Conservation (phyloP, 768 basidiomycete species). For the Tylopilus rubrobrunneus region DNA sequence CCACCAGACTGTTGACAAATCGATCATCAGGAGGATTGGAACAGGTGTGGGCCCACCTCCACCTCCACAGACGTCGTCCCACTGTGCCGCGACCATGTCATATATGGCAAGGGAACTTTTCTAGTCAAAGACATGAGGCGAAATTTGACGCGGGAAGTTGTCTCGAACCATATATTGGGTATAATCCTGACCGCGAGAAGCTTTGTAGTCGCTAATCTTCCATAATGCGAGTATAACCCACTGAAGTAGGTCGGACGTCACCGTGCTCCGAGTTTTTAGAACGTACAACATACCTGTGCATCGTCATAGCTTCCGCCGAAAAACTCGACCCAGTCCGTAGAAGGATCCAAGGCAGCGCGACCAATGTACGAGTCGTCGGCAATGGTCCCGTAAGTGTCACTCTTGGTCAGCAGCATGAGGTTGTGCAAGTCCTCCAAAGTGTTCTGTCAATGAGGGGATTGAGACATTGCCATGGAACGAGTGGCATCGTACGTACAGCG, state of each 20-base stretch:
- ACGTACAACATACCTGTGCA: conserved; percentile 37
- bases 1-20: conserved; percentile 47
- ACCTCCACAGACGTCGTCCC: conserved; percentile 50
- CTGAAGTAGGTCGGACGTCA: conserved; percentile 24
- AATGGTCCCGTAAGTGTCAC: conserved; percentile 35
- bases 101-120: conserved; percentile 46
- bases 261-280: neutral
- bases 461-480: neutral
- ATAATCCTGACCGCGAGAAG: conserved; percentile 31
- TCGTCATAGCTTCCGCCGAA: conserved; percentile 52
- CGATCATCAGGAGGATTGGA: neutral
- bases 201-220: conserved; percentile 56
- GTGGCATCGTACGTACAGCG: conserved; percentile 34
- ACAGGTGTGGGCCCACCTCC: conserved; percentile 34
- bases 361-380: conserved; percentile 47
- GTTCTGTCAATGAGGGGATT: conserved; percentile 36
- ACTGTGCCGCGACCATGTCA: conserved; percentile 46
- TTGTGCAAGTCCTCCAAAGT: conserved; percentile 55
- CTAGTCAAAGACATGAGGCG: conserved; percentile 30
- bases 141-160: conserved; percentile 24
- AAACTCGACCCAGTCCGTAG: conserved; percentile 41
- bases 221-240: conserved; percentile 56
- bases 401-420: conserved; percentile 49
- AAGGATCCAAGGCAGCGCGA: conserved; percentile 35
- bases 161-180: conserved; percentile 17